These are phyloP conservation scores for Cadophora luteo-olivacea DNA, from an alignment of 2,329 filamentous ascomycete species.

Conservation along the genomic window DNA sequence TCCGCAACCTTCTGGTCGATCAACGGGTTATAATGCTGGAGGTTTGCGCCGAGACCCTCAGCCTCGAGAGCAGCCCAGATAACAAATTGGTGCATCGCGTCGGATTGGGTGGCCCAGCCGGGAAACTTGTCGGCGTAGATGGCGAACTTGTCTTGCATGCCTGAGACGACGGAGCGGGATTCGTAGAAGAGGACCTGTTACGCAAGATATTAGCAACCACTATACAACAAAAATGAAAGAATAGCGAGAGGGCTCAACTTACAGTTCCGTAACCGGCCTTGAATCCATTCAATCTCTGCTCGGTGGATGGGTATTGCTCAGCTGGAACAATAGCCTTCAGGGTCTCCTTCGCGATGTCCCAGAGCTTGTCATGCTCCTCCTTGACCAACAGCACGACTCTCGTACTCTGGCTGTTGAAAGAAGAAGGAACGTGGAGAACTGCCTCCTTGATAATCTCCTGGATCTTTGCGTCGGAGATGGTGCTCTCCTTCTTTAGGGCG, in stretches of 20 bases:
- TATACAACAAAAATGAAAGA: constrained; percentile 2
- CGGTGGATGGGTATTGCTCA: constrained; percentile 34
- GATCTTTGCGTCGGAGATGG: constrained; percentile 64
- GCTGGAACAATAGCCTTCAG: constrained; percentile 73
- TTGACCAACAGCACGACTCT: constrained; percentile 80
- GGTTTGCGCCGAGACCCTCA: constrained; percentile 85
- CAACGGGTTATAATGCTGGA: constrained; percentile 93
- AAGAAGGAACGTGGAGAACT: constrained; percentile 74
- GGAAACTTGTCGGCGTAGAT: constrained; percentile 82
- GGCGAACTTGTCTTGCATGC: constrained; percentile 72
- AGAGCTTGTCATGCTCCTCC: constrained; percentile 85
- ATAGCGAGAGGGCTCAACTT: constrained; percentile 46
- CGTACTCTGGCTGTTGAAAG: constrained; percentile 89
- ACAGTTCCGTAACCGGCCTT: constrained; percentile 78
- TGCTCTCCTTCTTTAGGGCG: constrained; percentile 67
- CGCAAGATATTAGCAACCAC: neutral
- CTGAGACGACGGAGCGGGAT: constrained; percentile 71
- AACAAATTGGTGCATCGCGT: constrained; percentile 82
- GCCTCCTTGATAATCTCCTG: constrained; percentile 69
- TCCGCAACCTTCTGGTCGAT: constrained; percentile 73
- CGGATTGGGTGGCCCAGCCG: constrained; percentile 76
- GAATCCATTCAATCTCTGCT: constrained; percentile 57
- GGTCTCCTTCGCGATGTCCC: constrained; percentile 73
- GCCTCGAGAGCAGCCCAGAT: constrained; percentile 84
- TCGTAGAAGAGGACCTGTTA: constrained; percentile 83